Evolutionary conservation across 495 filamentous ascomycete genomes (phyloP), one percentile per base, ranked within the genome.

Genomic region (Aspergillus mulundensis): DNA sequence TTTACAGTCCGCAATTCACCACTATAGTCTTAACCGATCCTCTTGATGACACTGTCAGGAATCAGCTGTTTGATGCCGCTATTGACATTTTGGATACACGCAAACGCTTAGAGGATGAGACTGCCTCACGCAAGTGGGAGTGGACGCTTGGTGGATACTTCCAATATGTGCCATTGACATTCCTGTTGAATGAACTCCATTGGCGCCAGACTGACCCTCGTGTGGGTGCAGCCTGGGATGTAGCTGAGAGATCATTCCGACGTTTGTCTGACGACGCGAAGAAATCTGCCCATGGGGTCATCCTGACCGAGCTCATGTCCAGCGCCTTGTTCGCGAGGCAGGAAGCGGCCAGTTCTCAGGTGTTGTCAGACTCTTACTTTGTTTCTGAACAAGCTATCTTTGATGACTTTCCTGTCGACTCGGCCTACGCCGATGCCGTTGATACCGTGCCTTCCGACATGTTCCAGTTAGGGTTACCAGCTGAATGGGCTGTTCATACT

Each of bases 11-110:
- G 5, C 43, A 39, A 11, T 40, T 41, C 32, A 18, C 44, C 15
- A 32, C 44, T 15, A 2, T 48, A 4, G 25, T 15, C 7, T 15
- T n/a, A 15, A 20, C 20, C 1, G 43, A 41, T n/a, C 8, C 19
- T 3, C 25, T 36, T 3, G n/a, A 18, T 20, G 32, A 42, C 32
- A 14, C 14, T 21, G 24, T 50, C 7, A 32, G 44, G 20, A 45
- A 54, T 18, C 43, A 53, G 38, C 51, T 59, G 15, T 59, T 54
- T 18, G 16, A 30, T 23, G 34, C 44, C 1, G 57, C 57, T 6
- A 30, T 59, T 12, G 51, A 54, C 43, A 59, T 59, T 23, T 12
- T 59, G 7, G 57, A 59, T n/a, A 39, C 48, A 14, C 36, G 14
- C 23, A 41, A 30, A 34, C 50, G 57, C 10, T 25, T 59, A 11